Base-by-base conservation (phyloP, 495 filamentous ascomycete genomes). In the Coniosporium apollinis region DNA sequence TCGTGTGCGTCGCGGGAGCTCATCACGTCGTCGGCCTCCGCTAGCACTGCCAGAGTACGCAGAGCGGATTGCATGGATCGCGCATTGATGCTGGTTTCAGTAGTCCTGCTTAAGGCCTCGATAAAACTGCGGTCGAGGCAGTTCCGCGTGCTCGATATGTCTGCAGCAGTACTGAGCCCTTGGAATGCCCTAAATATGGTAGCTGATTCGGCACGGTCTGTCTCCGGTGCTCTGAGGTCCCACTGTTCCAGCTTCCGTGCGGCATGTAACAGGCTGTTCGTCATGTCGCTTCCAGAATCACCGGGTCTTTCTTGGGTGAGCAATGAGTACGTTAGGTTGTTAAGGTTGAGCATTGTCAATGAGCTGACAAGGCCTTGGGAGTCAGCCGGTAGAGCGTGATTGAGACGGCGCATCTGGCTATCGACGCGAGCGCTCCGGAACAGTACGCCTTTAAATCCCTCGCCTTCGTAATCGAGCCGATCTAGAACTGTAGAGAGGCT, bases 401-500 rank as follows among this genome's bases (percentile, higher is more conserved):
- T 58, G 20, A 52, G 44, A 14, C 50, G 60, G 19, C 78, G 67
- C 30, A 94, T 65, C 33, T 86, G 74, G 45, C 76, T 87, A 50
- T 97, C 85, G 39, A 85, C 80, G 33, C 82, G 76, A n/a, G 91
- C 91, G 18, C 84, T 82, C 26, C 85, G 77, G 44, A 94, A 92
- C 11, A 87, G 71, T 25, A 97, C 69, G 36, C 80, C 87, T 48
- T 92, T 94, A 43, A 75, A 65, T 0, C 86, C 86, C 42, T 89
- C 75, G 29, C 73, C 68, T 57, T 97, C 91, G 48, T 93, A 87
- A 45, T 94, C 85, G n/a, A 94, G 66, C 19, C 76, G 73, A 18
- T 79, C 71, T 44, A 93, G 65, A 5, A 94, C 76, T 0, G 77
- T 78, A 11, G 66, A 61, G 26, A 97, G 58, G 30, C 72, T 80